Base-by-base conservation (phyloP, 2,329 filamentous ascomycete species). In the Alternaria arbusti region DNA sequence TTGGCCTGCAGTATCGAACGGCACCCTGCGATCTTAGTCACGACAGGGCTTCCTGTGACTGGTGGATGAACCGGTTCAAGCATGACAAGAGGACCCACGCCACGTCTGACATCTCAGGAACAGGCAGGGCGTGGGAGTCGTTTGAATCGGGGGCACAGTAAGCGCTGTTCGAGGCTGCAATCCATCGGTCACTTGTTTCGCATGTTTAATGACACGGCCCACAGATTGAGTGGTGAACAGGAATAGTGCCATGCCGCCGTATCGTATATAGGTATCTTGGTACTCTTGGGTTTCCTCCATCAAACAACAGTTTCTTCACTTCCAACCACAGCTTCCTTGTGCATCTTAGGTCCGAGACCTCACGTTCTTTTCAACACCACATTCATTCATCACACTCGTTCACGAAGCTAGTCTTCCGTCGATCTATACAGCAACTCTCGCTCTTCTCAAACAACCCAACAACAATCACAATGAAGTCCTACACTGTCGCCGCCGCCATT, bases 381-480 rank as follows among this genome's bases (percentile, higher is more conserved):
- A 51, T 40, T 73, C 75, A 69, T 75, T 78, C 71, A 70, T 72
- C 49, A 70, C 68, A 64, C 60, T 69, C 70, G 70, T 77, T 68
- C 52, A 58, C 63, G 66, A 71, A 76, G 74, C 76, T 74, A 78
- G 72, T 57, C 73, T 77, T 77, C 73, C 59, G 51, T 62, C 69
- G 63, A 66, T 70, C 71, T 65, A 70, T 71, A 63, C 62, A 67
- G 54, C 60, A 63, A 57, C 58, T 54, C 23, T 55, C n/a, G 11
- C 54, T 44, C 45, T 55, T 66, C 44, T 61, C 59, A 62, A 59
- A 49, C 57, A 64, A 65, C 64, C 55, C 61, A 61, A 51, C 57
- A 62, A 68, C 66, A 47, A 55, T 58, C 74, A 82, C 70, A 67
- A 83, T 83, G 82, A 83, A 83, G 78, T 77, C 79, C 54, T 75